Evolutionary conservation across 1,139 yeast species (phyloP).

Genomic region (Yamadazyma triangularis): DNA sequence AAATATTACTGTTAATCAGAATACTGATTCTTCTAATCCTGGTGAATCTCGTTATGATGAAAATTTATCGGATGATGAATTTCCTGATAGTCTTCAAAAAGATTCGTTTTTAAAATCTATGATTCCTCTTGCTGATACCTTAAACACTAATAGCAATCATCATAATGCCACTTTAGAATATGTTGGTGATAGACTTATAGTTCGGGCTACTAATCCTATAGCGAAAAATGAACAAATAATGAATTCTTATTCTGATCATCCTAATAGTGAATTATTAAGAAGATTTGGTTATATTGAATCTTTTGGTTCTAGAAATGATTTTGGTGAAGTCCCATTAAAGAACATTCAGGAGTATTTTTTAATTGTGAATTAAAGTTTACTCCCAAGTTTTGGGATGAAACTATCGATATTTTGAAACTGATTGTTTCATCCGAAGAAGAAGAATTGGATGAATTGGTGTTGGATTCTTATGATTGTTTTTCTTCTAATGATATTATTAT

Average conservation of each 20-base stretch:
- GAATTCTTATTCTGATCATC: conserved; percentile 87
- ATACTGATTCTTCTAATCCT: neutral
- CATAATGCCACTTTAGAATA: conserved; percentile 71
- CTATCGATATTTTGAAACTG: conserved; percentile 23
- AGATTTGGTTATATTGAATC: conserved; percentile 88
- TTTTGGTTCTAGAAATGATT: conserved; percentile 71
- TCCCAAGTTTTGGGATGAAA: conserved; percentile 21
- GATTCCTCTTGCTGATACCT: conserved; percentile 89
- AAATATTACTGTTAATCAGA: conserved; percentile 13
- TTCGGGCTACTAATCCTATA: conserved; percentile 67
- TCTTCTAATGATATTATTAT: conserved; percentile 51
- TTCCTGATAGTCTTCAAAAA: conserved; percentile 16
- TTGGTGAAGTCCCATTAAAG: conserved; percentile 63
- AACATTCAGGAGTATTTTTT: conserved; percentile 28
- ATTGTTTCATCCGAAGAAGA: conserved; percentile 27
- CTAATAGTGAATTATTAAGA: conserved; percentile 82
- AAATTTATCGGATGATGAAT: conserved; percentile 20
- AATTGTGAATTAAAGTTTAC: conserved; percentile 15
- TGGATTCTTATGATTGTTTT: conserved; percentile 61
- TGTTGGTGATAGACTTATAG: conserved; percentile 44
- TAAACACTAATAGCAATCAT: conserved; percentile 79
- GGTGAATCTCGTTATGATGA: neutral
- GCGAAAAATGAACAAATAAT: conserved; percentile 67
- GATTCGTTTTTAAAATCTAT: conserved; percentile 67
- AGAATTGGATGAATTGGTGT: conserved; percentile 38